Percentiles rank a stretch among this genome's conserved stretches.
Evolutionary conservation across 345 rosid genomes (phyloP).

Genomic region (Hypericum perforatum): DNA sequence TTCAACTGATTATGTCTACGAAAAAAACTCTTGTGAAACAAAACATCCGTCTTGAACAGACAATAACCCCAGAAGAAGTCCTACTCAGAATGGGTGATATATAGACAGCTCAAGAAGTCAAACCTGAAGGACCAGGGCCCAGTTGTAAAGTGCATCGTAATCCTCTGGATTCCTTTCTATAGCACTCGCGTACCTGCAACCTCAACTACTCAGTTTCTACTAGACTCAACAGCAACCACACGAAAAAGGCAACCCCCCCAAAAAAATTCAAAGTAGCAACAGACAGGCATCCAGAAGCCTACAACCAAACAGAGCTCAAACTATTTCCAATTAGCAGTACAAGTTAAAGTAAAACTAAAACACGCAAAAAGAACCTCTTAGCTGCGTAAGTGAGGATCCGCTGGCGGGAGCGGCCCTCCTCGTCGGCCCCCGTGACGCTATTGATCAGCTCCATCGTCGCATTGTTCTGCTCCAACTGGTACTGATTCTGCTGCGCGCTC

Average conservation of each 20-base stretch:
- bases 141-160: constrained; percentile 91
- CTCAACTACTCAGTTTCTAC: constrained; percentile 4
- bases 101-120: not conserved
- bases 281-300: no score
- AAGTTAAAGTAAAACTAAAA: not conserved
- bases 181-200: constrained; percentile 78
- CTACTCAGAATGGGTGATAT: no score
- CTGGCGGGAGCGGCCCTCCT: constrained; percentile 96
- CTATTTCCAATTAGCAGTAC: no score
- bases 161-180: constrained; percentile 86
- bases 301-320: no score
- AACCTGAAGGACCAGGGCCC: constrained; percentile 99
- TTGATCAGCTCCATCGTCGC: constrained; percentile 84
- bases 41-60: no score
- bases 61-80: no score
- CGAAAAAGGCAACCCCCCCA: constrained; percentile 3
- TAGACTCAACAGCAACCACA: constrained; percentile 4
- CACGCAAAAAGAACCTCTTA: constrained; percentile 42
- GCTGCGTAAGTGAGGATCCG: constrained; percentile 96
- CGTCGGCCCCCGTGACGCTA: constrained; percentile 73
- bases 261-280: constrained; percentile 2
- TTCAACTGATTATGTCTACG: no score
- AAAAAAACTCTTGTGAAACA: no score
- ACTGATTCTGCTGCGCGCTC: constrained; percentile 35
- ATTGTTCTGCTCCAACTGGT: constrained; percentile 44